Base-by-base conservation (phyloP, 257 asterid species). In the Vinca minor region DNA sequence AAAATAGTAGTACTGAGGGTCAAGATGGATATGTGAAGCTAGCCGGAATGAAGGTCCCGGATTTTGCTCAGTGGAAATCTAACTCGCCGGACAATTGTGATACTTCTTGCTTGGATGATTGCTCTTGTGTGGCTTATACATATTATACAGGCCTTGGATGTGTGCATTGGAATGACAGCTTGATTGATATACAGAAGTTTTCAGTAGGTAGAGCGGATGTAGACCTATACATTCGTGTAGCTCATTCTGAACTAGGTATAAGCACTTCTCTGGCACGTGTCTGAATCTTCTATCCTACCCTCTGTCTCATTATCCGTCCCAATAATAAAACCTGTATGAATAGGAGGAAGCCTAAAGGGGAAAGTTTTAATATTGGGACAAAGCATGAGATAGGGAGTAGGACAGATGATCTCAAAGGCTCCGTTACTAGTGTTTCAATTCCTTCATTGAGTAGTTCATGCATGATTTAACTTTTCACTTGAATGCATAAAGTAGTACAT, bases 191-290 rank as follows among this genome's bases (percentile, higher is more conserved):
- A 36, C 82, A 74, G 64, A 69, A 64, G 45, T 82, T 82, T 69
- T 32, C 63, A 11, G 42, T 34, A 2, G 76, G 63, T 34, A 91
- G 80, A 5, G 60, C 78, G 0, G 81, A 77, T 61, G n/a, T n/a
- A n/a, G n/a, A n/a, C n/a, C 66, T 88, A 54, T 77, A 73, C 20
- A 48, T 88, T 52, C 92, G 92, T 1, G 29, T 86, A 26, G 73
- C 86, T 0, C 64, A 25, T 35, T 74, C 87, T 28, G 95, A 82
- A 63, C 48, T 74, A 15, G 89, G 89, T 84, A 75, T 65, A 1
- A 3, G 23, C 21, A 32, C 21, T 57, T 14, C 58, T 45, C 26
- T 52, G 8, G 28, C 35, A n/a, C n/a, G n/a, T n/a, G n/a, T n/a
- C n/a, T n/a, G n/a, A n/a, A n/a, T n/a, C n/a, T n/a, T n/a, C n/a